A percentile compares a stretch with the other conserved stretches of the same genome.
Evolutionary conservation across 257 asterid genomes (phyloP).

Genomic region (Solanum appendiculatum): DNA sequence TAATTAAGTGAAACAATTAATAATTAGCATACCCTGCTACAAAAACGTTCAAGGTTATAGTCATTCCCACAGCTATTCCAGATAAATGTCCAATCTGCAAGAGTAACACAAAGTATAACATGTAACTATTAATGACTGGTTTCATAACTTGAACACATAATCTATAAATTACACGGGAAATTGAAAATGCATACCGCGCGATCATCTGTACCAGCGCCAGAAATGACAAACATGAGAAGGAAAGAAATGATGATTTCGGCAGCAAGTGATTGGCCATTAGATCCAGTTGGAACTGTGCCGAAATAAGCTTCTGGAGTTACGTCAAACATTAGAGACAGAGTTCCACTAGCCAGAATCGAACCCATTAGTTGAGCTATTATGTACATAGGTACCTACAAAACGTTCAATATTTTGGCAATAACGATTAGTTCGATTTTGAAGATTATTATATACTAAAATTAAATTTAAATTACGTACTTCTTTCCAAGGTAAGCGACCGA

Average conservation of each 20-base stretch:
- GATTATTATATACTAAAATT: background rate
- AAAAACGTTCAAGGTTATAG: slow-evolving; percentile 53
- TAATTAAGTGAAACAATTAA: background rate
- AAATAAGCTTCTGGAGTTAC: slow-evolving; percentile 39
- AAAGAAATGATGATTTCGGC: slow-evolving; percentile 57
- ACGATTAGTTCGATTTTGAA: background rate
- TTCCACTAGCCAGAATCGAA: slow-evolving; percentile 53
- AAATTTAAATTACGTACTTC: slow-evolving; percentile 21
- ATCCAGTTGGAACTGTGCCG: slow-evolving; percentile 62
- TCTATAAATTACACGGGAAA: background rate
- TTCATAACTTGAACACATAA: background rate
- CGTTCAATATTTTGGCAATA: background rate
- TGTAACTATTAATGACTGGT: background rate
- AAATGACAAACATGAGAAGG: slow-evolving; percentile 71
- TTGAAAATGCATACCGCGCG: slow-evolving; percentile 35
- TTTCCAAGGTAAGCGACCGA: slow-evolving; percentile 56
- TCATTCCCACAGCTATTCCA: slow-evolving; percentile 70
- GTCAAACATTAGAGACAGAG: slow-evolving; percentile 36
- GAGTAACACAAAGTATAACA: background rate
- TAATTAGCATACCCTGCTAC: slow-evolving; percentile 51
- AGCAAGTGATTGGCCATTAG: slow-evolving; percentile 50
- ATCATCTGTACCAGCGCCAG: slow-evolving; percentile 37
- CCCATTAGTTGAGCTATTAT: slow-evolving; percentile 47
- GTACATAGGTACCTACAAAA: slow-evolving; percentile 46
- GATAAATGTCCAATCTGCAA: slow-evolving; percentile 35